A percentile compares a stretch with the other conserved stretches of the same genome.
These are phyloP conservation scores for Protea cynaroides DNA, from an alignment of 164 flowering plant genomes.

Conservation along the genomic window DNA sequence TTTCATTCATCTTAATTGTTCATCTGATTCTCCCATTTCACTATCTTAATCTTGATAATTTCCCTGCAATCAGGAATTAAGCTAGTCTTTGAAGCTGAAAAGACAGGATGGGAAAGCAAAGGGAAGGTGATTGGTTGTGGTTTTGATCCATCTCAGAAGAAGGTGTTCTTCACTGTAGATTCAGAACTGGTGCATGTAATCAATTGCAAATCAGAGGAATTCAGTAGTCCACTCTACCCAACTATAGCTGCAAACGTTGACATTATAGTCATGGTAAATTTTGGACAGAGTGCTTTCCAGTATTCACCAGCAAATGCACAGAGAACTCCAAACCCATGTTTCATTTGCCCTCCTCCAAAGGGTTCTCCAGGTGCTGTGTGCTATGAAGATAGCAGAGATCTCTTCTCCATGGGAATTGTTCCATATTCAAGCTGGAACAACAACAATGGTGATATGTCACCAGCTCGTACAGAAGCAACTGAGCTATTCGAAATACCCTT, in stretches of 20 bases:
- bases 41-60: background rate
- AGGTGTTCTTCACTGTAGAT: constrained; percentile 72
- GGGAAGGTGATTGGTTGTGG: constrained; percentile 83
- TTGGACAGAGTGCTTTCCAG: constrained; percentile 68
- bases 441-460: constrained; percentile 10
- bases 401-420: constrained; percentile 85
- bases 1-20: background rate
- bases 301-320: constrained; percentile 61
- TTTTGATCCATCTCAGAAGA: constrained; percentile 65
- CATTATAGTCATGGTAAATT: constrained; percentile 48
- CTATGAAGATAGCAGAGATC: constrained; percentile 76
- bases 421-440: constrained; percentile 19
- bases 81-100: constrained; percentile 47
- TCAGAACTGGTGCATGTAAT: constrained; percentile 59
- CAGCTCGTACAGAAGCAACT: constrained; percentile 15
- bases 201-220: constrained; percentile 69
- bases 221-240: constrained; percentile 70
- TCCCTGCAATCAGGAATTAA: constrained; percentile 43
- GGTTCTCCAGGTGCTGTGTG: constrained; percentile 31
- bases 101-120: constrained; percentile 43
- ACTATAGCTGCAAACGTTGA: constrained; percentile 67
- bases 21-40: background rate
- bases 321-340: constrained; percentile 84
- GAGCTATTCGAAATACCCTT: constrained; percentile 29
- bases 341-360: constrained; percentile 31